A percentile compares a stretch with the other conserved stretches of the same genome.
These are phyloP conservation scores for Phytophthora niederhauseri DNA, from an alignment of 352 stramenopile species.

Conservation along the genomic window DNA sequence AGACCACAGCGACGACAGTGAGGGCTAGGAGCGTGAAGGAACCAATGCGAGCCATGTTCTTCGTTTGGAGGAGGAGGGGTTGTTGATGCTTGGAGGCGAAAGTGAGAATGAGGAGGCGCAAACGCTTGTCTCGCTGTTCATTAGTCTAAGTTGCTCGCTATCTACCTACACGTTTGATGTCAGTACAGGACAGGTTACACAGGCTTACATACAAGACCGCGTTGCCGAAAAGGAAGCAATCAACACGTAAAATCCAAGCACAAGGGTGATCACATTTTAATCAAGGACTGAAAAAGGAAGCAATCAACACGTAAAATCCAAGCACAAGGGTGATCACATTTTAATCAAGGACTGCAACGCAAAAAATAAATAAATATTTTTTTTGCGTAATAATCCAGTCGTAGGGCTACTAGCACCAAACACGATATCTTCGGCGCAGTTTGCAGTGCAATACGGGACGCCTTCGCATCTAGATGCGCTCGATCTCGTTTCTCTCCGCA, in stretches of 20 bases:
- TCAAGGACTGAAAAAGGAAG: conserved; percentile 4
- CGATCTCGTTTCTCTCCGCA: background rate
- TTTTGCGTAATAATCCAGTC: conserved; percentile 21
- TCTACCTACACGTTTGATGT: background rate
- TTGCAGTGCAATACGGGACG: background rate
- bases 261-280: conserved; percentile 12
- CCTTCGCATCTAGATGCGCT: background rate
- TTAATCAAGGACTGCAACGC: conserved; percentile 6
- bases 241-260: conserved; percentile 15
- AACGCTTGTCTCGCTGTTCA: background rate
- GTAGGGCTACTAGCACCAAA: background rate
- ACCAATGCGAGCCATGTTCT: conserved; percentile 21
- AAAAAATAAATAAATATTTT: too few relatives aligned
- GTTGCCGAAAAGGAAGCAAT: conserved; percentile 12
- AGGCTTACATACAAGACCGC: conserved; percentile 11
- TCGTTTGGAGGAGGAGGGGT: background rate
- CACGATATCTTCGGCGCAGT: background rate
- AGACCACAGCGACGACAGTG: background rate
- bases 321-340: conserved; percentile 7
- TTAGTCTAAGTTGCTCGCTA: background rate
- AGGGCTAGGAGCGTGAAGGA: conserved; percentile 16
- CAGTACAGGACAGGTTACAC: background rate
- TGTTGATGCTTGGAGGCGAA: conserved; percentile 18
- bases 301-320: conserved; percentile 26
- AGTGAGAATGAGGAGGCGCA: conserved; percentile 13